Conservation (phyloP, 306 rosid species). For the Luffa aegyptiaca region DNA sequence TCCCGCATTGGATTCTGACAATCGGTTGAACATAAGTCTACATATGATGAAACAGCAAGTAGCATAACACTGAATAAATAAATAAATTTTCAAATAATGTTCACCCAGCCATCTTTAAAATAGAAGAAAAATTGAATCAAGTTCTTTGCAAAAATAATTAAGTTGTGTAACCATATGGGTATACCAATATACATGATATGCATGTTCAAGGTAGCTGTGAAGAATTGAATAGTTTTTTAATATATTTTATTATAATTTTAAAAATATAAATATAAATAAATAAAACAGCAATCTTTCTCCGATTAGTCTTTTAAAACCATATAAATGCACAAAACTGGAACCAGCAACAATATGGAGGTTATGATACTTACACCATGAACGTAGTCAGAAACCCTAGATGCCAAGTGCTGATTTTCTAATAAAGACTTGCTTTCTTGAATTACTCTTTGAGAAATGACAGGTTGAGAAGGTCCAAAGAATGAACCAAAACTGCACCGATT, state of each 20-base stretch:
- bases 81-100: background rate
- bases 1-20: background rate
- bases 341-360: background rate
- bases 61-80: background rate
- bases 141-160: background rate
- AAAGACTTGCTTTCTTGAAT: constrained; percentile 91
- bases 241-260: too few species aligned
- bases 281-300: background rate
- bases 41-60: background rate
- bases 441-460: constrained; percentile 74
- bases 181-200: background rate
- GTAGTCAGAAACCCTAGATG: constrained; percentile 35
- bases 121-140: background rate
- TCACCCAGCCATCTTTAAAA: background rate
- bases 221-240: too few species aligned
- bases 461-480: constrained; percentile 85
- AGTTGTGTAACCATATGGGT: background rate
- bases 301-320: background rate
- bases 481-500: constrained; percentile 69
- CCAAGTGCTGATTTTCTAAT: constrained; percentile 59
- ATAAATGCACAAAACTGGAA: background rate
- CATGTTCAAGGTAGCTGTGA: background rate
- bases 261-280: too few species aligned
- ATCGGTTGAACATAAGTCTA: background rate
- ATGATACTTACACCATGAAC: constrained; percentile 38